Evolutionary conservation across 768 basidiomycete genomes (phyloP).

Genomic region (Collybia sp.): DNA sequence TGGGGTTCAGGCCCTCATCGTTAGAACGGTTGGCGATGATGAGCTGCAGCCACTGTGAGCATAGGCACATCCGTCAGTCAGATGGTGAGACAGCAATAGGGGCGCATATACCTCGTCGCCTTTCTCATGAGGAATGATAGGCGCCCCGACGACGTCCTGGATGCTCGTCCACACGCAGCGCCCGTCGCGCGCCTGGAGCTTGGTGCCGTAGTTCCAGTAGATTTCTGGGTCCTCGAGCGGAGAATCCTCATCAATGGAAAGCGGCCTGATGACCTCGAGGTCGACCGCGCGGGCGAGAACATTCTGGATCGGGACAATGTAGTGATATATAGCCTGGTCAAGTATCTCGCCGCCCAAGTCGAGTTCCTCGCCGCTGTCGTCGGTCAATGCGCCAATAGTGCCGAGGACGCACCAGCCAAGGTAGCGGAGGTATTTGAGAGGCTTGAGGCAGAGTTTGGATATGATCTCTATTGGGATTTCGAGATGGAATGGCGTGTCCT

Average conservation of each 20-base stretch:
- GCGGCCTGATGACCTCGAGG: slow-evolving; percentile 1
- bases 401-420: slow-evolving; percentile 17
- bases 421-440: slow-evolving; percentile 13
- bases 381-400: slow-evolving; percentile 5
- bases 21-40: neutral
- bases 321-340: slow-evolving; percentile 8
- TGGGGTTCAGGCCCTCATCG: neutral
- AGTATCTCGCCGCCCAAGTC: slow-evolving; percentile 2
- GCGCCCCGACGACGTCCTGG: slow-evolving; percentile 1
- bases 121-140: slow-evolving; percentile 6
- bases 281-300: slow-evolving; percentile 4
- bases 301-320: neutral
- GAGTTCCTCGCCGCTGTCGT: slow-evolving; percentile 1
- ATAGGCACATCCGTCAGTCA: too few relatives aligned
- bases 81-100: too few relatives aligned
- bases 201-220: too few relatives aligned
- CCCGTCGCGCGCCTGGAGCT: neutral
- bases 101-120: slow-evolving; percentile 3
- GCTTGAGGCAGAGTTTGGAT: slow-evolving; percentile 3
- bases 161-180: slow-evolving; percentile 3
- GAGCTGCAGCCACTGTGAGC: neutral
- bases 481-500: slow-evolving; percentile 9
- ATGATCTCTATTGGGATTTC: slow-evolving; percentile 11
- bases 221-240: too few relatives aligned
- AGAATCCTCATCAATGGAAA: too few relatives aligned